Base-by-base conservation (phyloP, 805 yeast genomes). In the Lipomyces oligophaga region DNA sequence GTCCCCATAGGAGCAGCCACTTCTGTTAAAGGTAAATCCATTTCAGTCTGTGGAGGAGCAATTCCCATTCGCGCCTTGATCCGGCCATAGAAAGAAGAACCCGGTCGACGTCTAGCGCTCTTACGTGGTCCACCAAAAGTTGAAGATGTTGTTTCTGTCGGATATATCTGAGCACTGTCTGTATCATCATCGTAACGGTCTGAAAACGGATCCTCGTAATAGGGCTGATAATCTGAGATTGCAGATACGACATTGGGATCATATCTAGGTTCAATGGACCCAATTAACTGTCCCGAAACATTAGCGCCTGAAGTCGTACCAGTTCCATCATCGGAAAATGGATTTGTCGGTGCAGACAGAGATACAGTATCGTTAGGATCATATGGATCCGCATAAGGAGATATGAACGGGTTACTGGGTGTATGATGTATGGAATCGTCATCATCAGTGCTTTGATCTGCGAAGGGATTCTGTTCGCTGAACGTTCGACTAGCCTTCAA, bases 1-100 rank as follows among this genome's bases (percentile, higher is more conserved):
- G 43, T 34, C 20, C 47, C 51, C 19, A 25, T 4, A 8, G 18
- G 41, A 6, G 55, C 52, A 5, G 44, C 43, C 6, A 52, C 41
- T 15, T 45, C 52, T 3, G 57, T 43, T 18, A 52, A 21, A 5
- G 57, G 57, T 7, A 52, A 27, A 21, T 52, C 46, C 55, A 52
- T 52, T n/a, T 41, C 48, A 16, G 45, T 35, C 24, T 34, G 36
- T 33, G 38, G 31, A 10, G 52, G 49, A 5, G 49, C 55, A 32
- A 45, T n/a, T 3, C 52, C 50, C 18, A 50, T 32, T 11, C 55
- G 21, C 25, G 18, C n/a, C 32, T 50, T 50, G 36, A 41, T 30
- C 34, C 52, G 42, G 24, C 37, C 46, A 27, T 47, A 50, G 26
- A 50, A 34, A 15, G 49, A 45, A 6, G 49, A 38, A 22, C 30